phyloP scores from a whole-genome alignment of 1,139 yeast species.

The Kazachstania sp. region DNA sequence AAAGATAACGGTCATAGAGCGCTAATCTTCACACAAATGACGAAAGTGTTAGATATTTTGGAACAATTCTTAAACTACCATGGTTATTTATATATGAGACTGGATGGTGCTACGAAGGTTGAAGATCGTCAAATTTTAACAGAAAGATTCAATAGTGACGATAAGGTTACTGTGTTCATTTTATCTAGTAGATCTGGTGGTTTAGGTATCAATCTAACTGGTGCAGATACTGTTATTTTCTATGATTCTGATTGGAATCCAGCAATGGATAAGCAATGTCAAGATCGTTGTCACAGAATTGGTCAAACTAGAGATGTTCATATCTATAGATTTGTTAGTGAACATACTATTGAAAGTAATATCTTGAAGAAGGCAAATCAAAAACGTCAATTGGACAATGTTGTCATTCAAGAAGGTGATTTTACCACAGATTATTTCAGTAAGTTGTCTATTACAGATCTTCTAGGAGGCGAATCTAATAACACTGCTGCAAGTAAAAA shows the following conservation, averaged over 20 bases:
- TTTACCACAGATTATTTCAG: constrained; percentile 95
- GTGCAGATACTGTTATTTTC: constrained; percentile 98
- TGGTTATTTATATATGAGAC: constrained; percentile 87
- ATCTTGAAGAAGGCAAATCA: constrained; percentile 92
- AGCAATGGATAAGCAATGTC: constrained; percentile 99
- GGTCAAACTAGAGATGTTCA: constrained; percentile 98
- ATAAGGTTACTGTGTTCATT: constrained; percentile 82
- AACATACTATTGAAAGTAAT: constrained; percentile 92
- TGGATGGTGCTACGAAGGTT: constrained; percentile 95
- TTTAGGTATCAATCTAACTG: constrained; percentile 91
- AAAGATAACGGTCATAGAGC: constrained; percentile 88
- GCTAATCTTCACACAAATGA: constrained; percentile 95
- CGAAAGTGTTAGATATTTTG: constrained; percentile 84
- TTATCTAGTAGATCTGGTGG: constrained; percentile 97
- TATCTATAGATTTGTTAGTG: constrained; percentile 91
- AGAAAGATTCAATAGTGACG: constrained; percentile 83
- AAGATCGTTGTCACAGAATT: constrained; percentile 97
- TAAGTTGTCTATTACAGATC: constrained; percentile 78
- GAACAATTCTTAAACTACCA: constrained; percentile 92
- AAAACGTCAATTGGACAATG: constrained; percentile 88
- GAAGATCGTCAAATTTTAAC: constrained; percentile 94
- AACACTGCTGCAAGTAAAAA: constrained; percentile 30
- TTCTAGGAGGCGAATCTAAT: constrained; percentile 57
- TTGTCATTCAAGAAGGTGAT: constrained; percentile 96
- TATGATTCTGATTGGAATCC: constrained; percentile 99